Evolutionary conservation across 2,329 filamentous ascomycete genomes (phyloP).

Genomic region (Hymenoscyphus infarciens): DNA sequence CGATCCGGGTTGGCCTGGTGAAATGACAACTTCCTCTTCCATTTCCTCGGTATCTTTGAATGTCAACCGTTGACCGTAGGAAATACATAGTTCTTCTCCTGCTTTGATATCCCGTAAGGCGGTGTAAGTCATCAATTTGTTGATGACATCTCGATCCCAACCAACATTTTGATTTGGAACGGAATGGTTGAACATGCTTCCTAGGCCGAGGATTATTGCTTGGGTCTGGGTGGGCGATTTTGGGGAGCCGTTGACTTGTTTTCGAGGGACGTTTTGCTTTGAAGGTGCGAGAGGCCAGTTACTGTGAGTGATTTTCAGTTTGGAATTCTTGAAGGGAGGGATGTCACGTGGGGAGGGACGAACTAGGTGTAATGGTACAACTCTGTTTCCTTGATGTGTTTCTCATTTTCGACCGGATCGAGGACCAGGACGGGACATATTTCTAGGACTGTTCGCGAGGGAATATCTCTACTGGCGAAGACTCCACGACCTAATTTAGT

Average conservation of each 20-base stretch:
- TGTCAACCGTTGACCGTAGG: slow-evolving; percentile 36
- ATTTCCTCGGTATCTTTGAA: slow-evolving; percentile 37
- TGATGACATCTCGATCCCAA: slow-evolving; percentile 48
- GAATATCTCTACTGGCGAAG: slow-evolving; percentile 45
- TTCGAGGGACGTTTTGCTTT: slow-evolving; percentile 22
- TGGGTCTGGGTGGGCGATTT: slow-evolving; percentile 40
- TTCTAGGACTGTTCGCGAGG: slow-evolving; percentile 47
- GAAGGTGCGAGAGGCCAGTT: slow-evolving; percentile 34
- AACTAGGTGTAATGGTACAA: slow-evolving; percentile 57
- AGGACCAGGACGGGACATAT: slow-evolving; percentile 50
- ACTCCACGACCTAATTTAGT: slow-evolving; percentile 46
- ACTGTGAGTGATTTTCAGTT: slow-evolving; percentile 12
- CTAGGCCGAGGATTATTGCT: slow-evolving; percentile 52
- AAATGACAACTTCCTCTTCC: background rate
- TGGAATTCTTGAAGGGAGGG: background rate
- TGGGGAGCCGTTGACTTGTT: slow-evolving; percentile 19
- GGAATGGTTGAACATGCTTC: slow-evolving; percentile 54
- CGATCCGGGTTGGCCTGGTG: slow-evolving; percentile 6
- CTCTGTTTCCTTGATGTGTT: slow-evolving; percentile 47
- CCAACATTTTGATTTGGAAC: slow-evolving; percentile 49
- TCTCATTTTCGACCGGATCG: slow-evolving; percentile 43
- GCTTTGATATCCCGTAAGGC: slow-evolving; percentile 45
- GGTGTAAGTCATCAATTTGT: slow-evolving; percentile 45
- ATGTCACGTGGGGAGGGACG: slow-evolving; percentile 25
- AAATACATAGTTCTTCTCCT: slow-evolving; percentile 53